Evolutionary conservation across 352 stramenopile genomes (phyloP).

Genomic region (Peronospora farinosa): DNA sequence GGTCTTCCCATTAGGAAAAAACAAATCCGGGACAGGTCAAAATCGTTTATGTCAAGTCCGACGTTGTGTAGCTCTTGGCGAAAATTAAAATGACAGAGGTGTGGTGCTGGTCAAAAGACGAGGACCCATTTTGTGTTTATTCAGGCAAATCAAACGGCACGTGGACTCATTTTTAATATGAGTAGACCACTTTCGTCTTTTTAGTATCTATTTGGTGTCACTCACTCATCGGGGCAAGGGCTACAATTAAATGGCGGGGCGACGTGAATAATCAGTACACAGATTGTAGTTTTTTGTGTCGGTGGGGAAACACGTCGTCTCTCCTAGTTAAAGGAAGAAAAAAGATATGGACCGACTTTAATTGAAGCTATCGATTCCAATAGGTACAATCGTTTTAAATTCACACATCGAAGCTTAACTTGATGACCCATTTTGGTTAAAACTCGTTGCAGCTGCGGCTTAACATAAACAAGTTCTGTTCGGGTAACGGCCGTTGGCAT

Average conservation of each 20-base stretch:
- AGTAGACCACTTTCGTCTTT: not conserved
- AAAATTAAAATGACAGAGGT: slow-evolving; percentile 17
- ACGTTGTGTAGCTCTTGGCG: slow-evolving; percentile 7
- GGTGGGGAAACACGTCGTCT: slow-evolving; percentile 8
- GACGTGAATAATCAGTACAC: slow-evolving; percentile 1
- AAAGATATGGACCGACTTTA: too few relatives aligned
- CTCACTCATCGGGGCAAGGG: not conserved
- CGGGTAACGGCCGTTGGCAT: slow-evolving; percentile 6
- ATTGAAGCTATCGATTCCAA: too few relatives aligned
- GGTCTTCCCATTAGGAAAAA: slow-evolving; percentile 14
- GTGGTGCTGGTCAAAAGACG: not conserved
- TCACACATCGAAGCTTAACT: too few relatives aligned
- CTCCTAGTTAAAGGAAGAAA: slow-evolving; percentile 1
- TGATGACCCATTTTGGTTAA: not conserved
- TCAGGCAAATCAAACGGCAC: not conserved
- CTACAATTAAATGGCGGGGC: slow-evolving; percentile 21
- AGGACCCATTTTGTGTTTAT: not conserved
- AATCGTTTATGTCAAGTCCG: slow-evolving; percentile 6
- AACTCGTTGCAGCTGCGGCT: slow-evolving; percentile 2
- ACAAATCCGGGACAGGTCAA: too few relatives aligned
- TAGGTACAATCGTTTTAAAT: too few relatives aligned
- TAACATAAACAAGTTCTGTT: slow-evolving; percentile 9
- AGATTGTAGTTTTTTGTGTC: not conserved
- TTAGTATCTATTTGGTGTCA: not conserved
- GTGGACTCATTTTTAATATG: slow-evolving; percentile 1